Evolutionary conservation across 768 basidiomycete species (phyloP), one percentile per base, ranked within the genome.

Genomic region (Antrodiella citrinella): DNA sequence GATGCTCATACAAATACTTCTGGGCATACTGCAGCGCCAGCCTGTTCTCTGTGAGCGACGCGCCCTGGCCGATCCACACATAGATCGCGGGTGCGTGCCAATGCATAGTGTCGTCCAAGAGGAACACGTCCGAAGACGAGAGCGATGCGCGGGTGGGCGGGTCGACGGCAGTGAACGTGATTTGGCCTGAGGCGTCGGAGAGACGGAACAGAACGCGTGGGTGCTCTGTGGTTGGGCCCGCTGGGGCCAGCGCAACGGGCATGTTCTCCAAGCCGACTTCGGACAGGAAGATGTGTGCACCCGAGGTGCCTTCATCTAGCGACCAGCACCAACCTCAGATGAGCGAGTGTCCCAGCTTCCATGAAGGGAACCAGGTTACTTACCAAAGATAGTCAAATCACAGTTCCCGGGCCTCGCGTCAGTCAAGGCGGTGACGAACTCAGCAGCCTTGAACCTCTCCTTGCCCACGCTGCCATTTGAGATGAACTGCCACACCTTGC

Each of bases 391-490:
- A 11, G 66, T 67, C 10, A 75, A 60, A 21, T 77, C 66, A 26
- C 18, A 39, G 1, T 48, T 53, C 3, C 72, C 67, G 45, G 69
- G 60, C 20, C 77, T 65, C 7, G 67, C 67, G 45, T 68, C 65
- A 3, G 70, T 68, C 10, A 82, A 58, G 22, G 59, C 67, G 55
- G 69, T 72, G 3, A 73, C 75, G 64, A 82, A 82, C 56, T 83
- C 78, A 19, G 77, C 79, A 9, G 81, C 78, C 57, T 75, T 78
- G 65, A 77, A 82, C 26, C 72, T 71, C 56, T 82, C 80, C 60
- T 76, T 75, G 1, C 81, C 80, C 1, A 67, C 58, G 46, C 79
- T 78, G 4, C 64, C 63, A 52, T 71, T 72, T n/a, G 76, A 77
- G 55, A 83, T 82, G 51, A 76, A 71, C 57, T 83, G 77, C 69